Evolutionary conservation across 108 stramenopile species (phyloP).

Genomic region (Ochromonas danica): DNA sequence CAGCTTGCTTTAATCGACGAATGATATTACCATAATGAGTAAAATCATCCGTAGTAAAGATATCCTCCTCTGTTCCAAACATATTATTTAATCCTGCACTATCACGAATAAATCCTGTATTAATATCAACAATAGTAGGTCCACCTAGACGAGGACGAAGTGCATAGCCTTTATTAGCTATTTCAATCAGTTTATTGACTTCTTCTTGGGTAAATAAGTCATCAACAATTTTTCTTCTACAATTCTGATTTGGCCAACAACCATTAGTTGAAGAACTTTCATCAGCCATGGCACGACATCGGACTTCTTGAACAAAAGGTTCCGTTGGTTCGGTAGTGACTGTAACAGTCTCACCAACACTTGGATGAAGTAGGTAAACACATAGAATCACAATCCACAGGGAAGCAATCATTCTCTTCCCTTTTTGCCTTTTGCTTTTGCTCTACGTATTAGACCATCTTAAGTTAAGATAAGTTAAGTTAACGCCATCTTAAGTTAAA

Average conservation of each 20-base stretch:
- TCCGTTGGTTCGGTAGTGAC: too few species aligned
- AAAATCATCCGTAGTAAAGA: conserved; percentile 33
- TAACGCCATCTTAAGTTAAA: too few species aligned
- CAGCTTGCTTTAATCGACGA: background rate
- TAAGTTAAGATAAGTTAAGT: too few species aligned
- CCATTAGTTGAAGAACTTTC: background rate
- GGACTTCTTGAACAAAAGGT: too few species aligned
- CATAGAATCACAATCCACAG: too few species aligned
- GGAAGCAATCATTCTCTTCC: too few species aligned
- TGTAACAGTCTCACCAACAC: too few species aligned
- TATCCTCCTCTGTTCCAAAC: background rate
- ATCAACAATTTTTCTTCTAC: conserved; percentile 43
- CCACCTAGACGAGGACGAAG: conserved; percentile 7
- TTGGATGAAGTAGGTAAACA: too few species aligned
- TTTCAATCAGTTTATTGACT: conserved; percentile 11
- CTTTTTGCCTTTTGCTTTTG: too few species aligned
- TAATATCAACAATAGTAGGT: conserved; percentile 49
- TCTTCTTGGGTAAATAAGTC: conserved; percentile 36
- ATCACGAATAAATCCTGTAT: conserved; percentile 39
- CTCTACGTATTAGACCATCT: too few species aligned
- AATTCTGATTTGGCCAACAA: background rate
- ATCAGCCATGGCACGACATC: too few species aligned
- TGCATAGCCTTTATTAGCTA: conserved; percentile 34
- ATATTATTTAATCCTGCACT: conserved; percentile 39
- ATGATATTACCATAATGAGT: conserved; percentile 39